Evolutionary conservation across 2,329 filamentous ascomycete genomes (phyloP).

Genomic region (Fusarium albosuccineum): DNA sequence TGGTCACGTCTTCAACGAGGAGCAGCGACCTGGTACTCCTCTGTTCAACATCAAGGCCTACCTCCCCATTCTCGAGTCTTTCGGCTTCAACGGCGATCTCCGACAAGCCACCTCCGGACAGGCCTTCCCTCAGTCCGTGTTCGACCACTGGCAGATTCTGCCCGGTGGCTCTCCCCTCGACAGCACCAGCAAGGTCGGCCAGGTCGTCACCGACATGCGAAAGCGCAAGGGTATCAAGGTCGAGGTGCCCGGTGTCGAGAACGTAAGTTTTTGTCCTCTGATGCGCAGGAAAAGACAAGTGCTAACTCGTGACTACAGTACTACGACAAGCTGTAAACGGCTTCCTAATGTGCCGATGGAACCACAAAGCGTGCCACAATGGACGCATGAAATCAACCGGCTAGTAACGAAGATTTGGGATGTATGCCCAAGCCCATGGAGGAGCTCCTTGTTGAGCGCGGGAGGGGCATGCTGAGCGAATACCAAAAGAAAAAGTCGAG

Average conservation of each 20-base stretch:
- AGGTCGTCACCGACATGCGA: conserved; percentile 88
- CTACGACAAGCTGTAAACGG: conserved; percentile 97
- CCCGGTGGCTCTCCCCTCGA: conserved; percentile 95
- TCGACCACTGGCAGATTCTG: conserved; percentile 98
- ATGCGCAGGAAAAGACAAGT: background rate
- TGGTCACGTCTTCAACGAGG: conserved; percentile 99
- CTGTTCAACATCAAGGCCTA: conserved; percentile 99
- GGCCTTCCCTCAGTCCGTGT: conserved; percentile 98
- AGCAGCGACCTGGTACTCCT: conserved; percentile 98
- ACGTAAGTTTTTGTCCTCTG: conserved; percentile 75
- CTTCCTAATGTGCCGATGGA: conserved; percentile 60
- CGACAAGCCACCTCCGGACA: conserved; percentile 93
- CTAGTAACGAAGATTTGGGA: conserved; percentile 51
- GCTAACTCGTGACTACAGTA: conserved; percentile 69
- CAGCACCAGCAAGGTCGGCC: conserved; percentile 81
- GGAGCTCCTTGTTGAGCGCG: conserved; percentile 44
- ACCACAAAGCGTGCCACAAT: conserved; percentile 58
- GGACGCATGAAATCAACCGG: conserved; percentile 58
- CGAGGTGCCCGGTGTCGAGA: conserved; percentile 91
- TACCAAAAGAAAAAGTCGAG: conserved; percentile 51
- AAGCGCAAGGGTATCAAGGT: conserved; percentile 99
- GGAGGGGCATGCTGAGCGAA: conserved; percentile 50
- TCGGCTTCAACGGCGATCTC: conserved; percentile 99
- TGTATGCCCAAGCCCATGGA: conserved; percentile 46
- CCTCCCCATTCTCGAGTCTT: conserved; percentile 96